Base-by-base conservation (phyloP, 169 alveolate genomes). In the Eimeria zaria region DNA sequence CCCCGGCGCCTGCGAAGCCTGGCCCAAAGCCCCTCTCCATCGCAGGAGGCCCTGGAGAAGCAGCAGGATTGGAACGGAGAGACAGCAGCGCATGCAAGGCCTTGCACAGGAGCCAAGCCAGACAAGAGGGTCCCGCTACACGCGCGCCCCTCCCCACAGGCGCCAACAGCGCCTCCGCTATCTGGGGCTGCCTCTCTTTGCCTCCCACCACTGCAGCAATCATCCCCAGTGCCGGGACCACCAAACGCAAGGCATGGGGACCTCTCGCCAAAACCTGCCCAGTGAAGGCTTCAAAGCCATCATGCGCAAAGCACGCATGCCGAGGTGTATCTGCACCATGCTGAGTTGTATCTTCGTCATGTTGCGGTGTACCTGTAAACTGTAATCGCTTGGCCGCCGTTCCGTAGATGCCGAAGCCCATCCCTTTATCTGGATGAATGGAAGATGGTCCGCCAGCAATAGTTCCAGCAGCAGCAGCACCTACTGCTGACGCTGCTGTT, bases 251-350 rank as follows among this genome's bases (percentile, higher is more conserved):
- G 18, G 78, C 91, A 9, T 16, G 18, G 78, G 78, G 73, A 41
- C 91, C 91, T 58, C 91, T 84, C 7, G 76, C 76, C 39, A 84
- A 8, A 48, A 84, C 91, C n/a, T 84, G 76, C 44, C 53, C 58
- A 84, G 76, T 58, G 36, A 84, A 84, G 27, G 55, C 48, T 78
- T 84, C 91, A 18, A 33, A 84, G 55, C 76, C 62, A 0, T 36
- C 78, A 6, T 22, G 20, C 0, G 46, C 39, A 36, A 6, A 44
- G 44, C 46, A 9, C 27, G 27, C 89, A 30, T 48, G 46, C 89
- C 12, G 67, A 20, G 87, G 36, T 39, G 55, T 48, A 30, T 74
- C 20, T 36, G 39, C 16, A 6, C 36, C 58, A n/a, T n/a, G n/a
- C n/a, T n/a, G n/a, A n/a, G n/a, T 74, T 64, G 36, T 27, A 24